Evolutionary conservation across 345 rosid genomes (phyloP), one percentile per base, ranked within the genome.

Genomic region (Arabis hirsuta): DNA sequence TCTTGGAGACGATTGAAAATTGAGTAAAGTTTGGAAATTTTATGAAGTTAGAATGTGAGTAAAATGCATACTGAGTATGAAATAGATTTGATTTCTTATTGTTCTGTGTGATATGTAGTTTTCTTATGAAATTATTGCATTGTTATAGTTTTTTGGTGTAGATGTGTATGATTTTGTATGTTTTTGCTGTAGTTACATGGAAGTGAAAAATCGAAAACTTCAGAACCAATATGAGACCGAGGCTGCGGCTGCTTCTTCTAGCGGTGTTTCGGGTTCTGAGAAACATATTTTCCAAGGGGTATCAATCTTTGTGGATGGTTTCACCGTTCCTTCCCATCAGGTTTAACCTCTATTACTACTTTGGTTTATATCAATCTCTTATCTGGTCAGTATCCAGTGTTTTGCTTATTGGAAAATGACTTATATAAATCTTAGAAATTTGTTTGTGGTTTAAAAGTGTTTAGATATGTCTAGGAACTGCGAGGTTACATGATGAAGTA

Each of bases 251-350:
- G 62, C 73, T 65, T 67, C 88, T 66, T 82, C 82, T 29, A 65
- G 53, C 46, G 53, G 79, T 32, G 82, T 51, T 68, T 73, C 84
- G 4, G 74, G 67, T 78, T 76, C 85, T 55, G 76, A 72, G 73
- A 84, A 83, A 54, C 83, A 65, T 71, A 80, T 91, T 20, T 94
- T 94, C 80, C 80, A 81, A n/a, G 97, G 96, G 9, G 90, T 91
- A 60, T 83, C 95, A n/a, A 91, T 89, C 47, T 94, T 91, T 76
- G 94, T 91, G 45, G 98, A 94, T 78, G 97, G 98, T 51, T 88
- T 94, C 73, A 94, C 96, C 0, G 31, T 81, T 82, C 98, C 98
- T 74, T 88, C 98, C 2, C 86, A 84, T 81, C 97, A 91, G 97
- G 98, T 91, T 55, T 46, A 11, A 14, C 7, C 9, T 70, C 52